A percentile compares a stretch with the other conserved stretches of the same genome.
Conservation (phyloP, 192 early-diverging fungal genomes). For the Ambispora gerdemannii region DNA sequence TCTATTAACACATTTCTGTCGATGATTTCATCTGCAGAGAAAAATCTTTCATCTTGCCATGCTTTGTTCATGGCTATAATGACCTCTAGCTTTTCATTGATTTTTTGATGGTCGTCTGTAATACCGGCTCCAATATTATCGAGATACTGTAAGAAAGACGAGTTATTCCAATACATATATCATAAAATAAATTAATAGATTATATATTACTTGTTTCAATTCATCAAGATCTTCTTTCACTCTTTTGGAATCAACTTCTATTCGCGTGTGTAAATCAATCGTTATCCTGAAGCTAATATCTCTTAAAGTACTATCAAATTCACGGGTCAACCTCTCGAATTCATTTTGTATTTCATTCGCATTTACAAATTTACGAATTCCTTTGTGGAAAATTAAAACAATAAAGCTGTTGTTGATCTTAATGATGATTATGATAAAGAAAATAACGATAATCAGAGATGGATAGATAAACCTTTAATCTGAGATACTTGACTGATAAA, state of each 20-base stretch:
- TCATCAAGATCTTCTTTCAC: neutral
- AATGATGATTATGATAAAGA: no score
- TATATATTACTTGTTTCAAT: conserved; percentile 5
- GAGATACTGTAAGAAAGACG: neutral
- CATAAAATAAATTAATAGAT: neutral
- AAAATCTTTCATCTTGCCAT: conserved; percentile 19
- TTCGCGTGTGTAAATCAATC: conserved; percentile 14
- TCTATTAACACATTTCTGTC: neutral
- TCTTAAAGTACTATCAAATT: conserved; percentile 24
- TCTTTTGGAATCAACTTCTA: conserved; percentile 20
- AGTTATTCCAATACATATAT: neutral
- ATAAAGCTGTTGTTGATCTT: no score
- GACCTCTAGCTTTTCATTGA: conserved; percentile 14
- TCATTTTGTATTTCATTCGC: conserved; percentile 13
- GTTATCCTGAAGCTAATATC: conserved; percentile 19
- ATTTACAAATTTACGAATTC: conserved; percentile 14
- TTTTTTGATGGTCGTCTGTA: neutral
- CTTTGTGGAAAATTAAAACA: no score
- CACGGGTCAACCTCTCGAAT: conserved; percentile 16
- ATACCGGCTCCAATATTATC: conserved; percentile 17
- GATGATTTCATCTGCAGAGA: neutral
- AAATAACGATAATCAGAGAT: no score
- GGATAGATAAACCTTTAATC: conserved; percentile 16
- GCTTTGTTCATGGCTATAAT: conserved; percentile 15
- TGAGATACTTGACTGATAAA: conserved; percentile 27